Percentiles rank a stretch among this genome's conserved stretches.
Conservation (phyloP, 139 green algal genomes). For the Chlorella sp. region DNA sequence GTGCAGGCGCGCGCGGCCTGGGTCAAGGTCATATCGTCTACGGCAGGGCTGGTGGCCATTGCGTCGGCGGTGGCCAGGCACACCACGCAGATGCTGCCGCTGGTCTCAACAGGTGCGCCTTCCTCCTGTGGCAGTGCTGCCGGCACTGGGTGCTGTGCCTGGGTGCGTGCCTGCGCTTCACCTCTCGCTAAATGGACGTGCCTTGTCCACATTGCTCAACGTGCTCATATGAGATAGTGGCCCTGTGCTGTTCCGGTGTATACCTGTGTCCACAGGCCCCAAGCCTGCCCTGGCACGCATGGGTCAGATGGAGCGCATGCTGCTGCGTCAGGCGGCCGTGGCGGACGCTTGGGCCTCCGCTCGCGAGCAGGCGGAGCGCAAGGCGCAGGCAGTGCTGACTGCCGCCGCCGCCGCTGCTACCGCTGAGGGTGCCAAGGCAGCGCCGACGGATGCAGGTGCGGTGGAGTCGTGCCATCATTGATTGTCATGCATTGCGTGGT, state of each 20-base stretch:
- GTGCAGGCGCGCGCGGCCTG: conserved; percentile 27
- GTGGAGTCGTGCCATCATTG: too few relatives aligned
- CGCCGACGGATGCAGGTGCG: too few relatives aligned
- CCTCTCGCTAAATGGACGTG: too few relatives aligned
- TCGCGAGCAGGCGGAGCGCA: conserved; percentile 19
- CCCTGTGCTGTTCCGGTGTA: too few relatives aligned
- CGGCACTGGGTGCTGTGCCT: conserved; percentile 23
- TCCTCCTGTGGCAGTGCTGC: conserved; percentile 9
- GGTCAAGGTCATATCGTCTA: conserved; percentile 38
- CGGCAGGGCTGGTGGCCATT: conserved; percentile 53
- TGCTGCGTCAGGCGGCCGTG: conserved; percentile 58
- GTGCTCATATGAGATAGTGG: too few relatives aligned
- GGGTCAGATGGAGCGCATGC: conserved; percentile 56
- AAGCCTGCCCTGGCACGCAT: conserved; percentile 45
- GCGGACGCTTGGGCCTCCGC: conserved; percentile 40
- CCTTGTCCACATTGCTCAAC: too few relatives aligned
- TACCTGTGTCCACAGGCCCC: conserved; percentile 34
- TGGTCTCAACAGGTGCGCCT: conserved; percentile 10
- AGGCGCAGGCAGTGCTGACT: not conserved
- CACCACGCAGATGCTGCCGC: conserved; percentile 44
- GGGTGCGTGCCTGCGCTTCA: too few relatives aligned
- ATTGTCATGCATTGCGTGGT: too few relatives aligned
- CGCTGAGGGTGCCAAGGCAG: too few relatives aligned
- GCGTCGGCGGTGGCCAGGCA: conserved; percentile 58
- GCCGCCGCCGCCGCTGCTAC: not conserved